Base-by-base conservation (phyloP, 768 basidiomycete genomes). In the Suillus subluteus region DNA sequence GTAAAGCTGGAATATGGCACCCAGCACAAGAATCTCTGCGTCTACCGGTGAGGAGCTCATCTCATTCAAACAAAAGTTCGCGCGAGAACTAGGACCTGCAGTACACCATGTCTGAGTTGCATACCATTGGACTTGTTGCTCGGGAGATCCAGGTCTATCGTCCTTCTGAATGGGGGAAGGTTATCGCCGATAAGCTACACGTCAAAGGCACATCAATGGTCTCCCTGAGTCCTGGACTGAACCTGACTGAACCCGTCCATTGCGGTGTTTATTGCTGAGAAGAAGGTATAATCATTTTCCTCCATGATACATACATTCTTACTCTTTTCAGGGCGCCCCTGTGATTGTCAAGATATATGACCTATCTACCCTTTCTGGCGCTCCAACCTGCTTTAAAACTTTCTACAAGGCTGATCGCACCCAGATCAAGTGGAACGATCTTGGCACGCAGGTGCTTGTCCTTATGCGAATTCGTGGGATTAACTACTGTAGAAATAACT, bases 351-450 rank as follows among this genome's bases (percentile, higher is more conserved):
- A 90, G 78, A 89, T 98, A 62, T 95, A 91, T 76, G 86, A 89
- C 64, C 83, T 99, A 58, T 79, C 86, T 54, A 78, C 87, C 11
- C 85, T 95, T 59, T 70, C 70, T n/a, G 70, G 80, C 50, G 69
- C 82, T 21, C 95, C 95, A 0, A 91, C 91, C 0, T 91, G 92
- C 71, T 88, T 91, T 69, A 99, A 99, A 82, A 90, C 88, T 9
- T 99, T 99, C 78, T 98, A 97, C 79, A 85, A 98, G 16, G 87
- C 96, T 1, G 96, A 99, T n/a, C n/a, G n/a, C n/a, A n/a, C n/a
- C n/a, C n/a, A n/a, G n/a, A n/a, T n/a, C n/a, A n/a, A n/a, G n/a
- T n/a, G n/a, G n/a, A n/a, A n/a, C n/a, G n/a, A n/a, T n/a, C n/a
- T n/a, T n/a, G n/a, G n/a, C n/a, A n/a, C n/a, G n/a, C n/a, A n/a